Evolutionary conservation across 23 red algal genomes (phyloP), one percentile per base, ranked within the genome.

Genomic region (Agarophyton chilense): DNA sequence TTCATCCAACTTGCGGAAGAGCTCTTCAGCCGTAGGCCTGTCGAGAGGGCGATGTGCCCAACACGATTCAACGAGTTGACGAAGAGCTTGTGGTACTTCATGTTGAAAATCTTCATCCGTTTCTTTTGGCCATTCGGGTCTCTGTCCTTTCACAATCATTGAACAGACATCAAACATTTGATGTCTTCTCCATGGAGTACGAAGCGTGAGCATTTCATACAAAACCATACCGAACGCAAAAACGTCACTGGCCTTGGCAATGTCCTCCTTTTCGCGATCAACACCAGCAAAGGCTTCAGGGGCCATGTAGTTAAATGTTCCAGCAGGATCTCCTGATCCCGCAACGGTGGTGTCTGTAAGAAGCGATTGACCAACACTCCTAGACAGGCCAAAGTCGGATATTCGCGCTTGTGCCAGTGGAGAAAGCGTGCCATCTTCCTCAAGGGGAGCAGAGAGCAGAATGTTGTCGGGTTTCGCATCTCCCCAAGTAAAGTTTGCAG

Each of bases 171-270:
- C 73, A 22, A 62, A 74, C 72, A 89, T 43, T 10, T 42, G 36
- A 42, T 51, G 63, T 46, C 67, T 47, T 73, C 62, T 91, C 77
- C 76, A 91, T 4, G 76, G 88, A 8, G 54, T 82, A 9, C 75
- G 55, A 34, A 81, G 46, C 10, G 88, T 91, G 33, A 98, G 76
- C 95, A 98, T 94, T 70, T 98, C 95, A 72, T 94, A 94, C 6
- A 98, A 29, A 0, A 98, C 84, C 85, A 98, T 94, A 40, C 91
- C 95, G 77, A 94, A 94, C 8, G 91, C 80, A 55, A 86, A 98
- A 24, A 91, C 68, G 53, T 98, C 95, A 32, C 75, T 83, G 0
- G 76, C 77, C 63, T 84, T 84, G 3, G 64, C 40, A 13, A 47
- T 62, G 34, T 75, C 68, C 32, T 86, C 87, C 16, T 71, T 80